Percentiles rank a stretch among this genome's conserved stretches.
Conservation (phyloP, 1,284 basidiomycete genomes). For the Rhizopogon parksii region DNA sequence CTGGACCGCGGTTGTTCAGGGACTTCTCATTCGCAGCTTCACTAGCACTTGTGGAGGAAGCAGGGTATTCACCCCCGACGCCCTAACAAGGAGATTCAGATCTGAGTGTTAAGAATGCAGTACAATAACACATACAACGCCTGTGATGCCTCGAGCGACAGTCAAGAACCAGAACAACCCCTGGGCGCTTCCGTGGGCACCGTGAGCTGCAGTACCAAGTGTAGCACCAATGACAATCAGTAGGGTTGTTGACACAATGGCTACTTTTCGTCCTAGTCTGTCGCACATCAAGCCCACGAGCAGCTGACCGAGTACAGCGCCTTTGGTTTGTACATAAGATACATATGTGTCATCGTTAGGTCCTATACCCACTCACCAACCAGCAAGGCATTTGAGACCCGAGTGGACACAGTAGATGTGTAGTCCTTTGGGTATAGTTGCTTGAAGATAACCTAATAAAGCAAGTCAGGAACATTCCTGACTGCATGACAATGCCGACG, state of each 20-base stretch:
- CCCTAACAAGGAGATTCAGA: slow-evolving; percentile 34
- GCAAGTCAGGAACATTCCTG: slow-evolving; percentile 4
- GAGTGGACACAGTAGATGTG: slow-evolving; percentile 56
- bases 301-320: slow-evolving; percentile 63
- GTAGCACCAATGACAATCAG: slow-evolving; percentile 68
- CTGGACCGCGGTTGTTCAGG: slow-evolving; percentile 54
- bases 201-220: slow-evolving; percentile 66
- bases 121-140: slow-evolving; percentile 43
- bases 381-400: slow-evolving; percentile 68
- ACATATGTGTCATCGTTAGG: slow-evolving; percentile 11
- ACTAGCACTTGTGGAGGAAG: slow-evolving; percentile 58
- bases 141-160: slow-evolving; percentile 64
- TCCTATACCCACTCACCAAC: slow-evolving; percentile 42
- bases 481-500: slow-evolving; percentile 7
- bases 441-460: slow-evolving; percentile 52
- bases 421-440: slow-evolving; percentile 54
- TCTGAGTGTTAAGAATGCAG: background rate
- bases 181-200: slow-evolving; percentile 46
- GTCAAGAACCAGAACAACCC: slow-evolving; percentile 78
- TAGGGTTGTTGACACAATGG: slow-evolving; percentile 63
- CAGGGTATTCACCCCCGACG: slow-evolving; percentile 75
- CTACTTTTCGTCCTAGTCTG: slow-evolving; percentile 64
- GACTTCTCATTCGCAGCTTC: slow-evolving; percentile 73
- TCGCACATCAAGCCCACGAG: slow-evolving; percentile 66
- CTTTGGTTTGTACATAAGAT: slow-evolving; percentile 29